Percentiles rank a stretch among this genome's conserved stretches.
Conservation (phyloP, 345 rosid species). For the Mercurialis annua region DNA sequence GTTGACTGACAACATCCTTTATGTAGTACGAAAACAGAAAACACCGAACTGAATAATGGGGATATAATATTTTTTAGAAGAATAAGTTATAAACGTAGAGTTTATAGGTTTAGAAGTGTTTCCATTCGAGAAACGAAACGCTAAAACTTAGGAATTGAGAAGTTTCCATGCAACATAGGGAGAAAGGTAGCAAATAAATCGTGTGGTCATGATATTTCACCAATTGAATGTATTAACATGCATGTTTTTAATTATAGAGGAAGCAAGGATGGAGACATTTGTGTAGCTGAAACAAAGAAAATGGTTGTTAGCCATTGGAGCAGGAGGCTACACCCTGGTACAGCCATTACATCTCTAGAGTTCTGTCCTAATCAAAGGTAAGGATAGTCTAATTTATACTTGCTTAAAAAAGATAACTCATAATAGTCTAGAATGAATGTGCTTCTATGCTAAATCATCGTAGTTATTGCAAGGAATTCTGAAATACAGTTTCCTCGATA, state of each 20-base stretch:
- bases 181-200: not conserved
- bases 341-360: constrained; percentile 60
- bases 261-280: constrained; percentile 86
- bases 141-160: too few relatives aligned
- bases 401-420: not conserved
- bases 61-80: too few relatives aligned
- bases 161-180: too few relatives aligned
- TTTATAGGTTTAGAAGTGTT: not conserved
- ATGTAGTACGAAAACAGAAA: too few relatives aligned
- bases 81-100: not conserved
- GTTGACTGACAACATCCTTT: not conserved
- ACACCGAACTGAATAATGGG: too few relatives aligned
- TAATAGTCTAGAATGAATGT: not conserved
- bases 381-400: not conserved
- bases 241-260: constrained; percentile 45
- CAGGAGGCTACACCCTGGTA: constrained; percentile 83
- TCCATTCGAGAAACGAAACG: not conserved
- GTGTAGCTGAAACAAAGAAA: constrained; percentile 79
- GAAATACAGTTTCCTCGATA: not conserved
- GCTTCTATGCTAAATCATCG: not conserved
- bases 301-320: constrained; percentile 90
- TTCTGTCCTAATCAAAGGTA: constrained; percentile 88
- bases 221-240: not conserved
- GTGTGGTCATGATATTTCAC: not conserved
- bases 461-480: not conserved